phyloP scores from a whole-genome alignment of 768 basidiomycete species.

The Coprinopsis sp. region DNA sequence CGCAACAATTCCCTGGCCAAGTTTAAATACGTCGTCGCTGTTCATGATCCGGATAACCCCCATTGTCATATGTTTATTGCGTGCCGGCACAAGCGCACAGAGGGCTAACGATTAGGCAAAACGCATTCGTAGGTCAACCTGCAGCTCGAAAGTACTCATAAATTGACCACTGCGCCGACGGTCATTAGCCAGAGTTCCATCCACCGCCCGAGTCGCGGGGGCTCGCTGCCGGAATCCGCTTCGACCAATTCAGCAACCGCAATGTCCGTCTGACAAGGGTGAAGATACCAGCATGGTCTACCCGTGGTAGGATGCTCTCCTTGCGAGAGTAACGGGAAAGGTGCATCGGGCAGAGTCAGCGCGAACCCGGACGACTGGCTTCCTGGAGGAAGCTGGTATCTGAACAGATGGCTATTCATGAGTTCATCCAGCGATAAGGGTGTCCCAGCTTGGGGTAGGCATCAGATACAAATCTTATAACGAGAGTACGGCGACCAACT shows the following conservation, averaged over 20 bases:
- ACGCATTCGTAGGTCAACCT: no score
- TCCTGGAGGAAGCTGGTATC: constrained; percentile 37
- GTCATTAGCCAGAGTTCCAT: constrained; percentile 78
- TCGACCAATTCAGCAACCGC: constrained; percentile 66
- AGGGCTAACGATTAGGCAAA: not conserved
- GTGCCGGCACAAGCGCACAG: constrained; percentile 1
- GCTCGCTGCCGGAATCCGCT: constrained; percentile 26
- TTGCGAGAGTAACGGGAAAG: constrained; percentile 78
- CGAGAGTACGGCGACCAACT: constrained; percentile 46
- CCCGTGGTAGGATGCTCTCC: constrained; percentile 82
- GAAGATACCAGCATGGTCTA: constrained; percentile 77
- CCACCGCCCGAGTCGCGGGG: constrained; percentile 40
- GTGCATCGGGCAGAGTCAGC: constrained; percentile 42
- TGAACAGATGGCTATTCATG: constrained; percentile 57
- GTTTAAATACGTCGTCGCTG: constrained; percentile 5
- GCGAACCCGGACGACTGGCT: constrained; percentile 49
- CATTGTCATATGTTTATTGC: constrained; percentile 21
- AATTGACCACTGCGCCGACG: constrained; percentile 58
- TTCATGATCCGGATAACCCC: constrained; percentile 20
- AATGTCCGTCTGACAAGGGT: constrained; percentile 74
- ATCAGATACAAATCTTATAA: constrained; percentile 12
- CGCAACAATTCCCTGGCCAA: not conserved
- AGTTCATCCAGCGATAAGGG: constrained; percentile 56
- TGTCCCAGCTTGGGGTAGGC: constrained; percentile 48
- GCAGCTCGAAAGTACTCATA: constrained; percentile 29